Evolutionary conservation across 495 filamentous ascomycete species (phyloP).

Genomic region (Podospora pseudocomata): DNA sequence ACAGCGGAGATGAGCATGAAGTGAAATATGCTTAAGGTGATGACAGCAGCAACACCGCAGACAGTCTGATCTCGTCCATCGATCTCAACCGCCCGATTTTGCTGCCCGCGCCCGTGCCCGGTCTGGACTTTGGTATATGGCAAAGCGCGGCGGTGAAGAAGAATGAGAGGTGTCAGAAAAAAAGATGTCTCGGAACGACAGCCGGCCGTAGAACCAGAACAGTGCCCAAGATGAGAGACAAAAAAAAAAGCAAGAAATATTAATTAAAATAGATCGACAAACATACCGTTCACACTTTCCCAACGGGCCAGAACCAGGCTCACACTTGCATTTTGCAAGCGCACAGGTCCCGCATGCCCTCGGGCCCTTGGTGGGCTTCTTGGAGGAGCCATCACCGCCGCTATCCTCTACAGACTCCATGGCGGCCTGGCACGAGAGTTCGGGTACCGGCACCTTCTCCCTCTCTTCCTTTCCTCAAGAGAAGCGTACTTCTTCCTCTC

Average conservation of each 20-base stretch:
- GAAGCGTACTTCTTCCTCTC: background rate
- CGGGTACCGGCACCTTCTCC: background rate
- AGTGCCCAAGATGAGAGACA: background rate
- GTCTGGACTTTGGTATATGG: background rate
- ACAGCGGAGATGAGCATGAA: background rate
- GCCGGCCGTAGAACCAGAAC: background rate
- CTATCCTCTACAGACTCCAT: slow-evolving; percentile 1
- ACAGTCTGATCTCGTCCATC: background rate
- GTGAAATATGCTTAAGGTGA: background rate
- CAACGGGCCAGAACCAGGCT: slow-evolving; percentile 18
- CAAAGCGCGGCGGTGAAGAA: too few species aligned
- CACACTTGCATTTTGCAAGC: slow-evolving; percentile 25
- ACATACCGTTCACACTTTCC: slow-evolving; percentile 26
- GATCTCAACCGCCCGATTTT: too few species aligned
- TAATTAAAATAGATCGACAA: background rate
- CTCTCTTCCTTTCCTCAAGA: background rate
- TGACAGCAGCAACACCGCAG: background rate
- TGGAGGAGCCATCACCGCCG: background rate
- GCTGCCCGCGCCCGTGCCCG: background rate
- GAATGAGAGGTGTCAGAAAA: background rate
- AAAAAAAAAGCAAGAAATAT: background rate
- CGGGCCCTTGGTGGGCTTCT: slow-evolving; percentile 23
- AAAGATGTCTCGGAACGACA: background rate
- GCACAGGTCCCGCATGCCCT: slow-evolving; percentile 27
- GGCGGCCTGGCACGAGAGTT: background rate